These are phyloP conservation scores for Fusarium cicatricum DNA, from an alignment of 2,329 filamentous ascomycete genomes.

Conservation along the genomic window DNA sequence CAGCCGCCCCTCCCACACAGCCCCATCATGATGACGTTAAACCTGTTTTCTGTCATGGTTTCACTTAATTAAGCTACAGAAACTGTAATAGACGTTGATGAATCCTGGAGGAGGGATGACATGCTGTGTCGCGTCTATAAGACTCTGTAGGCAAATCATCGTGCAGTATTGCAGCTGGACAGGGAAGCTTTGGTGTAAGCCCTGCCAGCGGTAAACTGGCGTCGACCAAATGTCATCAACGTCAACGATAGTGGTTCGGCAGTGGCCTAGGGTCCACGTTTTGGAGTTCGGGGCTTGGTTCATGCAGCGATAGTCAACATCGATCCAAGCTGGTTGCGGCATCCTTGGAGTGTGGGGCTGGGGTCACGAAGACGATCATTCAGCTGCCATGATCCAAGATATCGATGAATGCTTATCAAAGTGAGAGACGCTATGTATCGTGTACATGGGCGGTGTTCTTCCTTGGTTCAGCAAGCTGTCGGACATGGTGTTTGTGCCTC, in stretches of 20 bases:
- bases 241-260: background rate
- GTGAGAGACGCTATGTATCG: too few relatives aligned
- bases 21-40: slow-evolving; percentile 21
- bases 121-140: background rate
- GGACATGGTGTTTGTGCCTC: too few relatives aligned
- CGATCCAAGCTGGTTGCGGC: slow-evolving; percentile 21
- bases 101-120: background rate
- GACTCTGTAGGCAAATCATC: too few relatives aligned
- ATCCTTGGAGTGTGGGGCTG: slow-evolving; percentile 9
- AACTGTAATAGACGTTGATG: background rate
- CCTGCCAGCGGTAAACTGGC: too few relatives aligned
- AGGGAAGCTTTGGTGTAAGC: background rate
- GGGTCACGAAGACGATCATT: slow-evolving; percentile 13
- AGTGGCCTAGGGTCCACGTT: slow-evolving; percentile 4
- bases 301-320: slow-evolving; percentile 15
- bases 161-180: background rate
- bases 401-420: too few relatives aligned
- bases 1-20: background rate
- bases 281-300: slow-evolving; percentile 1
- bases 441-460: too few relatives aligned
- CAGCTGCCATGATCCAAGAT: background rate
- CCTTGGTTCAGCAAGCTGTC: too few relatives aligned
- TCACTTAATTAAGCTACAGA: slow-evolving; percentile 11
- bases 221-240: too few relatives aligned
- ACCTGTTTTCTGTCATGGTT: background rate